A percentile compares a stretch with the other conserved stretches of the same genome.
Conservation (phyloP, 495 filamentous ascomycete species). For the Aspergillus funiculosus region DNA sequence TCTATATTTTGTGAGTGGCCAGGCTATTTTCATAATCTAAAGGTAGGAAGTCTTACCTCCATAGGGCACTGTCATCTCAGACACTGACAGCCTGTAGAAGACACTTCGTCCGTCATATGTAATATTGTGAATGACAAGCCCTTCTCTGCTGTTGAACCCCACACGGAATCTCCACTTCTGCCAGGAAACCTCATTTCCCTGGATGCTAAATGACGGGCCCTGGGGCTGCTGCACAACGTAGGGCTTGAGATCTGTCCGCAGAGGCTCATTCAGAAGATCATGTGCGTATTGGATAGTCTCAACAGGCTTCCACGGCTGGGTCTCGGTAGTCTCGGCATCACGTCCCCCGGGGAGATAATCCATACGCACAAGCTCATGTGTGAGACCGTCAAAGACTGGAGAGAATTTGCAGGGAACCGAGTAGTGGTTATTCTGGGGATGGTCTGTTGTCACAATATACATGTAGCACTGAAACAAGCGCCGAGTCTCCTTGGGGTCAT, state of each 20-base stretch:
- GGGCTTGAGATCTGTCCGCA: constrained; percentile 64
- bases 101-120: constrained; percentile 65
- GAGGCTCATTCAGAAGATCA: constrained; percentile 32
- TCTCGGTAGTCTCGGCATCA: constrained; percentile 27
- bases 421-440: constrained; percentile 63
- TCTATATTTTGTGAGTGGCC: constrained; percentile 40
- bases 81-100: constrained; percentile 68
- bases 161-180: constrained; percentile 67
- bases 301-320: constrained; percentile 46
- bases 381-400: constrained; percentile 64
- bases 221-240: constrained; percentile 72
- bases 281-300: constrained; percentile 48
- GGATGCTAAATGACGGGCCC: constrained; percentile 60
- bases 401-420: constrained; percentile 71
- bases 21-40: too few species aligned
- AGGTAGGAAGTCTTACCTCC: constrained; percentile 26
- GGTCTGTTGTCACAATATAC: constrained; percentile 35
- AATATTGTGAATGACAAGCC: constrained; percentile 58
- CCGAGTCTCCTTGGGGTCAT: constrained; percentile 32
- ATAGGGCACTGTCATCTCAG: constrained; percentile 72
- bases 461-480: constrained; percentile 43
- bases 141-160: constrained; percentile 60
- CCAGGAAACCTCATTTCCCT: constrained; percentile 45
- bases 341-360: constrained; percentile 41
- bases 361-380: constrained; percentile 55